phyloP scores from a whole-genome alignment of 495 filamentous ascomycete genomes.

The Evernia prunastri region DNA sequence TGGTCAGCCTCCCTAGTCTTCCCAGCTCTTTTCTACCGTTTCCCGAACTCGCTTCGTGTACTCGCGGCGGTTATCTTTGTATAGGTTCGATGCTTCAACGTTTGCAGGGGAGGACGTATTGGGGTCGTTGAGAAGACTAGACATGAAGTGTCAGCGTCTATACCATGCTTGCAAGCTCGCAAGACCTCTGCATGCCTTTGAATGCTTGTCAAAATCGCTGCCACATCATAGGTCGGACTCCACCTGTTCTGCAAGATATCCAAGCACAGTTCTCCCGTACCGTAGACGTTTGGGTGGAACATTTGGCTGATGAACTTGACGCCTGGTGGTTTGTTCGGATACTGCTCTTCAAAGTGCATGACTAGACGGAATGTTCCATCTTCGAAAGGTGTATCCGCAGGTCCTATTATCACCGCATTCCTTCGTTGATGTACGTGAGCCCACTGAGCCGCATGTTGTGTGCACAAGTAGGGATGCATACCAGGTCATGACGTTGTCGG shows the following conservation, averaged over 20 bases:
- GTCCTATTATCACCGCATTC: constrained; percentile 98
- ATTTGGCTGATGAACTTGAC: constrained; percentile 98
- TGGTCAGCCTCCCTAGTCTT: constrained; percentile 52
- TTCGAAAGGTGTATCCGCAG: constrained; percentile 95
- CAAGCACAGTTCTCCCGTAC: constrained; percentile 90
- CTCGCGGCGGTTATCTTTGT: constrained; percentile 95
- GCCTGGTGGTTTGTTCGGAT: constrained; percentile 94
- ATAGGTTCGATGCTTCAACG: constrained; percentile 95
- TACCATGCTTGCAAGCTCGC: background rate
- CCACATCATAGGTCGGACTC: constrained; percentile 98
- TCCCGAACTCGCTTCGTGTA: constrained; percentile 92
- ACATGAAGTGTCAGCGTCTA: constrained; percentile 14
- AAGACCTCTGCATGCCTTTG: constrained; percentile 62
- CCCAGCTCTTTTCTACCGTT: constrained; percentile 99
- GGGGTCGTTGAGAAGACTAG: constrained; percentile 91
- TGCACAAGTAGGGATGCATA: constrained; percentile 38
- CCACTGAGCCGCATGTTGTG: background rate
- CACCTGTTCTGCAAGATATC: constrained; percentile 97
- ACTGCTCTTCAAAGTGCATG: constrained; percentile 98
- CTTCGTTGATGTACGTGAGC: constrained; percentile 40
- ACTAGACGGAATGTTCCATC: constrained; percentile 96
- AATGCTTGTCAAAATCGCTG: constrained; percentile 92
- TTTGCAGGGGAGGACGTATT: constrained; percentile 97
- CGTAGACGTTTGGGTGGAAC: constrained; percentile 99
- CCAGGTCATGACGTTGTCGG: constrained; percentile 99